These are phyloP conservation scores for Xylaria cubensis DNA, from an alignment of 495 filamentous ascomycete species.

Conservation along the genomic window DNA sequence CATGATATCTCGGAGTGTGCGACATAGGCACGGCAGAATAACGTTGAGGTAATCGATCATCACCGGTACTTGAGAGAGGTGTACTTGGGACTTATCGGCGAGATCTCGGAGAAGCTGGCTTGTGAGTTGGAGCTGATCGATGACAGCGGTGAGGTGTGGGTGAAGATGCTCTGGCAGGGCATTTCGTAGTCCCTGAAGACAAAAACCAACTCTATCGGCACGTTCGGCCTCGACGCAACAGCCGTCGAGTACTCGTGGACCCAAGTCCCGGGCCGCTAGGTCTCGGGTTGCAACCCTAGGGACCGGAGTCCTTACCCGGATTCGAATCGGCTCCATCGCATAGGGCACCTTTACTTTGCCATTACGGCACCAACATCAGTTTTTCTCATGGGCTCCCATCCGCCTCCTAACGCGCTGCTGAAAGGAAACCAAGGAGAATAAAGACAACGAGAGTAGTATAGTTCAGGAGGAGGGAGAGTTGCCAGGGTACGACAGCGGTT, in stretches of 20 bases:
- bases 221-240: conserved; percentile 55
- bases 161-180: conserved; percentile 50
- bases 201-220: conserved; percentile 47
- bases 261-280: conserved; percentile 29
- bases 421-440: neutral
- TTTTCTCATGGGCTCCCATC: neutral
- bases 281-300: conserved; percentile 9
- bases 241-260: conserved; percentile 48
- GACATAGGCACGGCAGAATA: conserved; percentile 56
- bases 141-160: conserved; percentile 48
- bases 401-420: neutral
- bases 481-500: neutral
- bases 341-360: conserved; percentile 1
- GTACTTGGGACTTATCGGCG: conserved; percentile 58
- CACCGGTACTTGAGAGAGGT: conserved; percentile 52
- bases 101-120: conserved; percentile 57
- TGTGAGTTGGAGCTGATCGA: conserved; percentile 50
- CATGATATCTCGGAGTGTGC: conserved; percentile 59
- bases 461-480: conserved; percentile 3
- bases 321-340: conserved; percentile 19
- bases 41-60: conserved; percentile 60
- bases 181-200: conserved; percentile 50
- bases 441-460: neutral
- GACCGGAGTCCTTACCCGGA: conserved; percentile 20
- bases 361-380: conserved; percentile 2